Conservation (phyloP, 1,284 basidiomycete genomes). For the Cryptococcus jaspeensis region DNA sequence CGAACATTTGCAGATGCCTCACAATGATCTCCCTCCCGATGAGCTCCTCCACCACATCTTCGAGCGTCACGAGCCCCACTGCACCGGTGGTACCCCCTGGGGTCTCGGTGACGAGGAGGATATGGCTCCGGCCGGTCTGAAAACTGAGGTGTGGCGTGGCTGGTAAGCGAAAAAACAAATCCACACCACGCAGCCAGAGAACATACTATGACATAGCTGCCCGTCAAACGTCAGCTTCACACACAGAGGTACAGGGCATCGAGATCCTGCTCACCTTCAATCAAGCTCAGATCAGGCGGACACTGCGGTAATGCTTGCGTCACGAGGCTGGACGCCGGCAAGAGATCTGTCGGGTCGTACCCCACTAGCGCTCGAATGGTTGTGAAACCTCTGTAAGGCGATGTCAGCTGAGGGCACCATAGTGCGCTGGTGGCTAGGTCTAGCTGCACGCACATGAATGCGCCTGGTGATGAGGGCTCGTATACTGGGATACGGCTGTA, state of each 20-base stretch:
- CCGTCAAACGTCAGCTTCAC: neutral
- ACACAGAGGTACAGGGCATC: too few relatives aligned
- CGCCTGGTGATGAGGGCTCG: constrained; percentile 65
- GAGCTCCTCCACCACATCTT: constrained; percentile 54
- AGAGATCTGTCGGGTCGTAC: constrained; percentile 76
- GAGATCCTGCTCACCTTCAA: constrained; percentile 50
- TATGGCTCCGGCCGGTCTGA: constrained; percentile 89
- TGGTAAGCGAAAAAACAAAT: neutral
- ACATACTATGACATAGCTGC: constrained; percentile 34
- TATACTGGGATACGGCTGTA: constrained; percentile 92
- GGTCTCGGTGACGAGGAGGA: constrained; percentile 75
- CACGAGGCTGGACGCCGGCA: constrained; percentile 67
- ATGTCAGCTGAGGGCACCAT: neutral
- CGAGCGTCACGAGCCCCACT: constrained; percentile 68
- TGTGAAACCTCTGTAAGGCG: constrained; percentile 4
- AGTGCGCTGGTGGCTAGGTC: neutral
- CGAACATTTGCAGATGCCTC: too few relatives aligned
- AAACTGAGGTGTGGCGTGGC: constrained; percentile 52
- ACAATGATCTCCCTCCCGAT: constrained; percentile 49
- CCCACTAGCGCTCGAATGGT: constrained; percentile 60
- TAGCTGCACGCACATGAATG: constrained; percentile 50
- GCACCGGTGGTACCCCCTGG: constrained; percentile 75
- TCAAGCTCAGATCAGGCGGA: constrained; percentile 52
- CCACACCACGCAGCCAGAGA: too few relatives aligned
- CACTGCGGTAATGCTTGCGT: constrained; percentile 71